These are phyloP conservation scores for Nicotiana otophora DNA, from an alignment of 257 asterid species.

Conservation along the genomic window DNA sequence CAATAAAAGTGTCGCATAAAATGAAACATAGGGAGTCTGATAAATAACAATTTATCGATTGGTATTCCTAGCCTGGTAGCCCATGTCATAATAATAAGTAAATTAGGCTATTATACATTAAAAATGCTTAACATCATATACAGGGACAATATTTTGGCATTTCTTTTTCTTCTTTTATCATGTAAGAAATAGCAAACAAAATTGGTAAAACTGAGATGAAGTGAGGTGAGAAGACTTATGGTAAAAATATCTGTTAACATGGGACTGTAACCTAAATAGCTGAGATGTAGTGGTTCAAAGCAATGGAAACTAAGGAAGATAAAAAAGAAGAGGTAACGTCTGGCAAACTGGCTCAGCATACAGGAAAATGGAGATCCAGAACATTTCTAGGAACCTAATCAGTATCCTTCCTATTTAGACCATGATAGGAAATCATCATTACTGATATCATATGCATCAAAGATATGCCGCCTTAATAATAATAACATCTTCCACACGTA, in stretches of 20 bases:
- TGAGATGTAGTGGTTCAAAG: conserved; percentile 3
- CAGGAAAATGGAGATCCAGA: background rate
- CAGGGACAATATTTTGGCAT: background rate
- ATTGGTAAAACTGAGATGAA: background rate
- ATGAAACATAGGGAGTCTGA: background rate
- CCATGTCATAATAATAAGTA: background rate
- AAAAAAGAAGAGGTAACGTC: background rate
- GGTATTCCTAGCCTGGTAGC: background rate
- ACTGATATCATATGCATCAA: background rate
- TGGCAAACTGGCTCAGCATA: background rate
- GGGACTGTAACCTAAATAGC: background rate
- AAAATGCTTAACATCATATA: background rate
- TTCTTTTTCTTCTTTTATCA: background rate
- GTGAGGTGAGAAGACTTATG: background rate
- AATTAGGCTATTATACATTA: background rate
- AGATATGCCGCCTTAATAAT: background rate
- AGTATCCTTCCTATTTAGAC: background rate
- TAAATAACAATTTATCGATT: background rate
- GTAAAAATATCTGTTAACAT: background rate
- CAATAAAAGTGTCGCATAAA: too few species aligned
- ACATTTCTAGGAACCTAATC: background rate
- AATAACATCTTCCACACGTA: background rate
- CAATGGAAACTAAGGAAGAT: background rate
- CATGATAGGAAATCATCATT: background rate
- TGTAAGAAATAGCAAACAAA: background rate